phyloP scores from a whole-genome alignment of 495 filamentous ascomycete species.

The Chaetomium tenue region DNA sequence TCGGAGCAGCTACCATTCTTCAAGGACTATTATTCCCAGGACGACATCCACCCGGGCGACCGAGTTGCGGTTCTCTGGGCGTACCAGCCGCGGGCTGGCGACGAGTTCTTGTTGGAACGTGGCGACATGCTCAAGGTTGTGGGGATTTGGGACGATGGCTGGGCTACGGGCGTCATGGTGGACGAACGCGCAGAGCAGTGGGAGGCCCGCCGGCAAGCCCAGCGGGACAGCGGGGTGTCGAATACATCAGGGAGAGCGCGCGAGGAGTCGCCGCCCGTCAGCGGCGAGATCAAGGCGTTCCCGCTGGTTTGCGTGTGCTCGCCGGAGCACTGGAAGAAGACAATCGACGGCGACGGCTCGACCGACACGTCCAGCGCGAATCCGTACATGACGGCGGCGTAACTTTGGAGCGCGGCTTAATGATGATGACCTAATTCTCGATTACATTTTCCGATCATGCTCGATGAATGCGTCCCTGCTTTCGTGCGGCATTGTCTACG shows the following conservation, averaged over 20 bases:
- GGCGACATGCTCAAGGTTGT: conserved; percentile 99
- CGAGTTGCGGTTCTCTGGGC: conserved; percentile 93
- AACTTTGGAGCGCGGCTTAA: conserved; percentile 31
- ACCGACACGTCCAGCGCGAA: conserved; percentile 55
- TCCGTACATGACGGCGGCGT: conserved; percentile 34
- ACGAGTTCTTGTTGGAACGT: conserved; percentile 91
- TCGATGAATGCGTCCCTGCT: conserved; percentile 31
- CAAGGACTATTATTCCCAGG: conserved; percentile 97
- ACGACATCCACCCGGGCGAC: conserved; percentile 91
- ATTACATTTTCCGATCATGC: conserved; percentile 36
- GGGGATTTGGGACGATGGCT: conserved; percentile 99
- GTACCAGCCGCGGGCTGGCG: conserved; percentile 87
- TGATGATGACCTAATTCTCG: conserved; percentile 27
- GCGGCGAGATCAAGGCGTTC: conserved; percentile 95
- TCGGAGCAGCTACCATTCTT: conserved; percentile 94
- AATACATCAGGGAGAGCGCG: conserved; percentile 65
- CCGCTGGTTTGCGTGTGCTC: conserved; percentile 96
- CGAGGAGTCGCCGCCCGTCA: conserved; percentile 62
- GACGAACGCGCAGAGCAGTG: conserved; percentile 85
- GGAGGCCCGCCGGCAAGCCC: conserved; percentile 69
- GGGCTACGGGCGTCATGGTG: conserved; percentile 89
- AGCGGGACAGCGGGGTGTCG: conserved; percentile 92
- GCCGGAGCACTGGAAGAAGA: conserved; percentile 95
- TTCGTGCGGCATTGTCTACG: conserved; percentile 43
- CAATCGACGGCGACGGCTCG: conserved; percentile 81